phyloP scores from a whole-genome alignment of 129 eudicot species.

The Oenanthe sinensis region DNA sequence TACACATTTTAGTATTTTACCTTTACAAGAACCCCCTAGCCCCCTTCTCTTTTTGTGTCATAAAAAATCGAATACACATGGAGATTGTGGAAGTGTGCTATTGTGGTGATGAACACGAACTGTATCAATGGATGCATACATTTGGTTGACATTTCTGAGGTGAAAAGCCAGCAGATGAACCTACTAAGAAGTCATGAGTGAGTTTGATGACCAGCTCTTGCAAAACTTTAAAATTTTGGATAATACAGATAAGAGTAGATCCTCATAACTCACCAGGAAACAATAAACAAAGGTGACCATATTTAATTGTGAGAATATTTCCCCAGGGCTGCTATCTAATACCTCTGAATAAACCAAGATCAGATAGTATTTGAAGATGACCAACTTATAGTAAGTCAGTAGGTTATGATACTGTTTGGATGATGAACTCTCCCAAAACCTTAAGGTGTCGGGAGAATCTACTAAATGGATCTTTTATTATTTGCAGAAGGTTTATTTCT shows the following conservation, averaged over 20 bases:
- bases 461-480: not conserved
- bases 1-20: not conserved
- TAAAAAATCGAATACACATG: not conserved
- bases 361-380: not conserved
- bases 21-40: not conserved
- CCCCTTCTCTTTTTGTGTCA: not conserved
- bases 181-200: not conserved
- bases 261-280: not conserved
- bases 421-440: not conserved
- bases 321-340: not conserved
- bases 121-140: not conserved
- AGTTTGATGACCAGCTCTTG: not conserved
- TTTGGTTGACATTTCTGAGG: not conserved
- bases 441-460: not conserved
- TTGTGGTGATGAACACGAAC: not conserved
- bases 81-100: not conserved
- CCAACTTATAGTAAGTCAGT: not conserved
- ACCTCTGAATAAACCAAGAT: not conserved
- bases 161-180: not conserved
- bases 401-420: not conserved
- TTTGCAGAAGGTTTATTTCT: not conserved
- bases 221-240: not conserved
- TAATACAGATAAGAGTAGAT: not conserved
- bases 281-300: not conserved
- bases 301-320: not conserved